Conservation (phyloP, 768 basidiomycete genomes). For the Cubamyces sp. region DNA sequence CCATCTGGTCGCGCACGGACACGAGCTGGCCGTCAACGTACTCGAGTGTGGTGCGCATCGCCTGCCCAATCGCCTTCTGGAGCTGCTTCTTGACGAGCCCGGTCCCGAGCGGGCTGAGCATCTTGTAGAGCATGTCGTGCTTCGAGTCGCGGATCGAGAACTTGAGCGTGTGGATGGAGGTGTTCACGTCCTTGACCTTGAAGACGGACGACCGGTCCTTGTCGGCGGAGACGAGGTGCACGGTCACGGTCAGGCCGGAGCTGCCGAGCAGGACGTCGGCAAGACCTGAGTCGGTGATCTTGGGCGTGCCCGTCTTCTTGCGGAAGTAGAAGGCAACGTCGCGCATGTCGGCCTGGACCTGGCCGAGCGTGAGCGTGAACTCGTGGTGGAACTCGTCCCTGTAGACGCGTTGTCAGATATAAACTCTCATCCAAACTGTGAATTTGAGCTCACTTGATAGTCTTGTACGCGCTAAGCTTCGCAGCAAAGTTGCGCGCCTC, state of each 20-base stretch:
- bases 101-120: slow-evolving; percentile 75
- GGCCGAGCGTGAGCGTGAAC: slow-evolving; percentile 74
- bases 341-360: slow-evolving; percentile 93
- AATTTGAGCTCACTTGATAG: slow-evolving; percentile 29
- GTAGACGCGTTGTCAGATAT: background rate
- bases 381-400: slow-evolving; percentile 69
- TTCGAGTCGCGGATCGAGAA: slow-evolving; percentile 91
- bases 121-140: slow-evolving; percentile 89
- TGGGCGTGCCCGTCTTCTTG: slow-evolving; percentile 83
- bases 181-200: slow-evolving; percentile 67
- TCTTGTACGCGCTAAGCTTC: slow-evolving; percentile 82
- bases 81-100: slow-evolving; percentile 82
- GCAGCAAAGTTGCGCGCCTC: slow-evolving; percentile 82
- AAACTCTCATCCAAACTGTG: too few species aligned
- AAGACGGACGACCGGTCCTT: slow-evolving; percentile 73
- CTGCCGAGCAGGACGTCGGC: slow-evolving; percentile 89
- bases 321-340: slow-evolving; percentile 94
- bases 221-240: slow-evolving; percentile 60
- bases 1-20: slow-evolving; percentile 75
- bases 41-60: slow-evolving; percentile 79
- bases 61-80: slow-evolving; percentile 60
- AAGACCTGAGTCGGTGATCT: slow-evolving; percentile 78
- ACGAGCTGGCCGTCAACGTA: slow-evolving; percentile 92
- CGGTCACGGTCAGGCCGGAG: slow-evolving; percentile 71
- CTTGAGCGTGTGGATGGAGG: slow-evolving; percentile 86